These are phyloP conservation scores for Celoporthe dispersa DNA, from an alignment of 2,329 filamentous ascomycete species.

Conservation along the genomic window DNA sequence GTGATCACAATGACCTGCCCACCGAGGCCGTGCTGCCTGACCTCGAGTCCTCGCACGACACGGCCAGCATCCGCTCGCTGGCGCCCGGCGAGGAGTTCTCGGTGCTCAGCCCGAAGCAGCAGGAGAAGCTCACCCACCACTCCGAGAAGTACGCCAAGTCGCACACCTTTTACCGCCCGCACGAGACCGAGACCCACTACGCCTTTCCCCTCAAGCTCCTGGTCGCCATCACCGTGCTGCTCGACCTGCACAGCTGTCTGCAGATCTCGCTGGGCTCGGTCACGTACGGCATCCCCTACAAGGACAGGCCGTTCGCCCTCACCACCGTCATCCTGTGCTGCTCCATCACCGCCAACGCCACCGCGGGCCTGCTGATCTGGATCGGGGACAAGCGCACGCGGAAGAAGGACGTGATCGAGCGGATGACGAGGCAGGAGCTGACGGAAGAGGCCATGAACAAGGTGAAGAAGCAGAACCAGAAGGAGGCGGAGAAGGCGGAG, in stretches of 20 bases:
- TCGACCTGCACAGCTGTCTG: slow-evolving; percentile 79
- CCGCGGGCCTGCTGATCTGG: slow-evolving; percentile 75
- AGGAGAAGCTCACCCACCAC: slow-evolving; percentile 73
- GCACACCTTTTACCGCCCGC: slow-evolving; percentile 89
- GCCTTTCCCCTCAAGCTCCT: slow-evolving; percentile 77
- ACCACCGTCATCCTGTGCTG: slow-evolving; percentile 82
- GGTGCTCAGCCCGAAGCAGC: slow-evolving; percentile 68
- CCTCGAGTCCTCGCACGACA: slow-evolving; percentile 48
- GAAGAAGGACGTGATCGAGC: slow-evolving; percentile 84
- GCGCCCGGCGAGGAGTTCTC: slow-evolving; percentile 56
- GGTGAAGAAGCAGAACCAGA: slow-evolving; percentile 50
- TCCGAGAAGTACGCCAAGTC: slow-evolving; percentile 80
- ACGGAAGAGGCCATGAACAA: slow-evolving; percentile 63
- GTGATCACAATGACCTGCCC: slow-evolving; percentile 72
- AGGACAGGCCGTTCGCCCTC: slow-evolving; percentile 69
- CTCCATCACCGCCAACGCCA: slow-evolving; percentile 78
- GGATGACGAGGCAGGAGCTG: slow-evolving; percentile 75
- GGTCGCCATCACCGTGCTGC: slow-evolving; percentile 75
- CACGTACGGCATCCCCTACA: slow-evolving; percentile 79
- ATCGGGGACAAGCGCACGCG: slow-evolving; percentile 76
- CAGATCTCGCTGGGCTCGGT: slow-evolving; percentile 79
- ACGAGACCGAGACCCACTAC: slow-evolving; percentile 81
- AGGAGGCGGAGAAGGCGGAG: slow-evolving; percentile 35
- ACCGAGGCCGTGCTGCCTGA: slow-evolving; percentile 39
- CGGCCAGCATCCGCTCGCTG: slow-evolving; percentile 41